A percentile compares a stretch with the other conserved stretches of the same genome.
Evolutionary conservation across 306 rosid species (phyloP).

Genomic region (Urtica urens): DNA sequence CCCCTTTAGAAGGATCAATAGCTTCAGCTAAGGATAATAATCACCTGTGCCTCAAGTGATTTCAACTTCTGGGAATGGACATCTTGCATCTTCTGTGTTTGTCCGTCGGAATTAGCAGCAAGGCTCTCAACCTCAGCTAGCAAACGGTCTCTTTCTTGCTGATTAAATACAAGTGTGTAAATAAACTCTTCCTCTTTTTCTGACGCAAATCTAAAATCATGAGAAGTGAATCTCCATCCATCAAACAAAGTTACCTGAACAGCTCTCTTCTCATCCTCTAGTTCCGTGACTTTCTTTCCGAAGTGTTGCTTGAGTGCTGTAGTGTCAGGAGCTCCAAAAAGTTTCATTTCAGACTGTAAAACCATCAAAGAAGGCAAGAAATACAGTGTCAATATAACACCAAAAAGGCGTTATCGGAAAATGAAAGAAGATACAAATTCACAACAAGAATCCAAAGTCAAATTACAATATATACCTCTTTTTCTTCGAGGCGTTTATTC

Average conservation of each 20-base stretch:
- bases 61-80: slow-evolving; percentile 83
- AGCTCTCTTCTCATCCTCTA: slow-evolving; percentile 86
- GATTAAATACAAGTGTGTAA: slow-evolving; percentile 27
- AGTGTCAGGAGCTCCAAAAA: slow-evolving; percentile 66
- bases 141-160: slow-evolving; percentile 91
- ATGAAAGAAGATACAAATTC: slow-evolving; percentile 11
- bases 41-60: slow-evolving; percentile 89
- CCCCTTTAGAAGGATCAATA: too few species aligned
- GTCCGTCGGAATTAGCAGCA: slow-evolving; percentile 91
- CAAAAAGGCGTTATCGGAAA: slow-evolving; percentile 1
- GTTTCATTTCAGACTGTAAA: slow-evolving; percentile 88
- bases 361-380: slow-evolving; percentile 6
- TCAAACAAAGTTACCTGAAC: slow-evolving; percentile 59
- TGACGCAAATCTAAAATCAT: slow-evolving; percentile 10
- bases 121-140: slow-evolving; percentile 95
- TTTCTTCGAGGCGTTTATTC: slow-evolving; percentile 87
- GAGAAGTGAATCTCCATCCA: slow-evolving; percentile 9
- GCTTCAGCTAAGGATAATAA: slow-evolving; percentile 2
- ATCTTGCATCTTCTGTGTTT: slow-evolving; percentile 87
- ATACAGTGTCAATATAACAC: not conserved
- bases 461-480: slow-evolving; percentile 51
- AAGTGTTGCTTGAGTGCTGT: slow-evolving; percentile 87
- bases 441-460: slow-evolving; percentile 10
- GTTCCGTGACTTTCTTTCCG: slow-evolving; percentile 86
- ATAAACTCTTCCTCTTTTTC: slow-evolving; percentile 21